These are phyloP conservation scores for Schizophyllum amplum DNA, from an alignment of 1,284 basidiomycete species.

Conservation along the genomic window DNA sequence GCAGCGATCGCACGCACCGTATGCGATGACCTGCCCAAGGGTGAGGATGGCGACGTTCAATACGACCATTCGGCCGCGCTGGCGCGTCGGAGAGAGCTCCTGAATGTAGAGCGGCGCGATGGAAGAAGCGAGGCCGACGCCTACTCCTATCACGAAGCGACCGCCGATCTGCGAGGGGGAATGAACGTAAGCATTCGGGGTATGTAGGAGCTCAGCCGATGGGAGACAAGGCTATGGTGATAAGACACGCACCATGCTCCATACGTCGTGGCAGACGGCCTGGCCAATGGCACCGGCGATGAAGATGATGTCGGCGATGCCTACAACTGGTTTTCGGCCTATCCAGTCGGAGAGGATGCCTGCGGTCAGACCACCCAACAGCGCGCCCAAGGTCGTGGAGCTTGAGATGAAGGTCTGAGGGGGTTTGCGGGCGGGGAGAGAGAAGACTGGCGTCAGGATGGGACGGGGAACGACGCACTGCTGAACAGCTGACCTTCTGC, in stretches of 20 bases:
- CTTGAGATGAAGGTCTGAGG: slow-evolving; percentile 72
- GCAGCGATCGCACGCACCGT: slow-evolving; percentile 38
- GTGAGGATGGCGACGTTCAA: slow-evolving; percentile 30
- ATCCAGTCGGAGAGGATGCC: slow-evolving; percentile 68
- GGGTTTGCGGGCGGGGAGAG: background rate
- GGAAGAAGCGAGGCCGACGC: slow-evolving; percentile 68
- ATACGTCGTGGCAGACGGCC: slow-evolving; percentile 58
- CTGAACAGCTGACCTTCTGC: too few relatives aligned
- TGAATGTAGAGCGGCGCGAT: slow-evolving; percentile 80
- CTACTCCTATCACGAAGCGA: slow-evolving; percentile 67
- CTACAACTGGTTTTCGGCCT: slow-evolving; percentile 63
- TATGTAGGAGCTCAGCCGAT: background rate
- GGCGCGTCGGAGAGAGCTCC: slow-evolving; percentile 70
- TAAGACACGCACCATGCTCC: slow-evolving; percentile 60
- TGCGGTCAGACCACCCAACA: slow-evolving; percentile 65
- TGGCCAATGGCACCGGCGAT: slow-evolving; percentile 67
- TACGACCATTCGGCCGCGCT: slow-evolving; percentile 72
- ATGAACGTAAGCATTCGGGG: background rate
- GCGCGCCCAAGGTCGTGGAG: slow-evolving; percentile 71
- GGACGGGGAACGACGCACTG: too few relatives aligned
- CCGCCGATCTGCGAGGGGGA: slow-evolving; percentile 46
- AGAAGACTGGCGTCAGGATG: too few relatives aligned
- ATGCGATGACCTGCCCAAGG: slow-evolving; percentile 60
- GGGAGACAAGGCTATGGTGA: too few relatives aligned
- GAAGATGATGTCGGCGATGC: slow-evolving; percentile 68